Percentiles rank a stretch among this genome's conserved stretches.
Conservation (phyloP, 331 rosid species). For the Acacia concinna region DNA sequence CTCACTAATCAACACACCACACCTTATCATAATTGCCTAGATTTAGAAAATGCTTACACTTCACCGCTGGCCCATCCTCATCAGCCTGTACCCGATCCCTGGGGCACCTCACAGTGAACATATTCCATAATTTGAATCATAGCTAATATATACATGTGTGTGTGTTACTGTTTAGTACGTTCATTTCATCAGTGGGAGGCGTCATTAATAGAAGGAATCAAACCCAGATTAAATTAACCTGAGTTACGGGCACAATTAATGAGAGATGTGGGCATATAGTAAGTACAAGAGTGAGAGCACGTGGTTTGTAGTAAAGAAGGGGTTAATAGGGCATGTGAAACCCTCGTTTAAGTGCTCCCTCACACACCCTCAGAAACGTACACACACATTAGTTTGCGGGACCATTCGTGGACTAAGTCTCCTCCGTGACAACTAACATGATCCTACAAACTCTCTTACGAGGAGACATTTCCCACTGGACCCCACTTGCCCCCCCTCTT, state of each 20-base stretch:
- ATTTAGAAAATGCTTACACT: not conserved
- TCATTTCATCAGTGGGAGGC: not conserved
- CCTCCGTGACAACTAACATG: constrained; percentile 77
- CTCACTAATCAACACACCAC: not conserved
- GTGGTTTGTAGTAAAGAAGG: constrained; percentile 73
- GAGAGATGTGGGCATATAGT: not conserved
- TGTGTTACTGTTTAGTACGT: not conserved
- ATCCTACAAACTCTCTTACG: constrained; percentile 42
- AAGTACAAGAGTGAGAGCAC: constrained; percentile 44
- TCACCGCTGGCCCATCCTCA: not conserved
- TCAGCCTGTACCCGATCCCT: constrained; percentile 4
- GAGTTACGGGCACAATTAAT: not conserved
- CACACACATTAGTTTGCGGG: constrained; percentile 41
- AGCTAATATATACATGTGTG: not conserved
- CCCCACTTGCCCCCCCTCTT: constrained; percentile 45
- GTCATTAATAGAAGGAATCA: not conserved
- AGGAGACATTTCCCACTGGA: constrained; percentile 58
- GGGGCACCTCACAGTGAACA: constrained; percentile 16
- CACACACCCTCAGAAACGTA: constrained; percentile 34
- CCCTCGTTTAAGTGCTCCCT: constrained; percentile 63
- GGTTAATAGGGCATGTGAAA: constrained; percentile 80
- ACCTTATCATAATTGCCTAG: not conserved
- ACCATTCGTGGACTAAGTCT: constrained; percentile 46
- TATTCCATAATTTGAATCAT: not conserved
- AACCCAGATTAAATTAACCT: not conserved